phyloP scores from a whole-genome alignment of 1,284 basidiomycete genomes.

The Amylostereum areolatum region DNA sequence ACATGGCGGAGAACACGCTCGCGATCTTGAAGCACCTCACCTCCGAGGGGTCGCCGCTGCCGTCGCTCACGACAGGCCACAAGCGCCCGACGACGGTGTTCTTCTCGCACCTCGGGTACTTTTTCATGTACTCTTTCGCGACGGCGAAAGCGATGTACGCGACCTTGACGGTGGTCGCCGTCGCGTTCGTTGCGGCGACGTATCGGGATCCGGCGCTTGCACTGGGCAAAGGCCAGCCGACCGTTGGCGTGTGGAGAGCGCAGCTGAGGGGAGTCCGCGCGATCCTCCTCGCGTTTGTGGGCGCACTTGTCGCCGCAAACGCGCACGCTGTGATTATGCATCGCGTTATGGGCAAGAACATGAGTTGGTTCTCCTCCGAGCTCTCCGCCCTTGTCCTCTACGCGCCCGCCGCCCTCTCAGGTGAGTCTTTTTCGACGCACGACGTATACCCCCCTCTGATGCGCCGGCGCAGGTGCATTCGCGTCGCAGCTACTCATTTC shows the following conservation, averaged over 20 bases:
- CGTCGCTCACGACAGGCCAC: conserved; percentile 50
- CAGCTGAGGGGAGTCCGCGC: conserved; percentile 38
- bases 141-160: conserved; percentile 72
- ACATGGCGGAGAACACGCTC: conserved; percentile 91
- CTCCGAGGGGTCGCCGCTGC: conserved; percentile 57
- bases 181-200: conserved; percentile 35
- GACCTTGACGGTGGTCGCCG: conserved; percentile 39
- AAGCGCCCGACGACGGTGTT: conserved; percentile 67
- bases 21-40: conserved; percentile 82
- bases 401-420: conserved; percentile 67
- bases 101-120: conserved; percentile 64
- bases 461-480: conserved; percentile 39
- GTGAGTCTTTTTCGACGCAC: conserved; percentile 30
- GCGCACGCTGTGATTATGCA: conserved; percentile 70
- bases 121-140: conserved; percentile 71
- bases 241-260: conserved; percentile 27
- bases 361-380: conserved; percentile 81
- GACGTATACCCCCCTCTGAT: conserved; percentile 13
- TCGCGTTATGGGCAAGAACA: conserved; percentile 53
- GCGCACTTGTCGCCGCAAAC: conserved; percentile 64
- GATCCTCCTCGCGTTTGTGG: conserved; percentile 43
- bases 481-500: conserved; percentile 49
- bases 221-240: conserved; percentile 24
- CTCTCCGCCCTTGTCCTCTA: conserved; percentile 72
- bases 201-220: conserved; percentile 29